These are phyloP conservation scores for Coemansia sp. DNA, from an alignment of 192 early-diverging fungal genomes.

Conservation along the genomic window DNA sequence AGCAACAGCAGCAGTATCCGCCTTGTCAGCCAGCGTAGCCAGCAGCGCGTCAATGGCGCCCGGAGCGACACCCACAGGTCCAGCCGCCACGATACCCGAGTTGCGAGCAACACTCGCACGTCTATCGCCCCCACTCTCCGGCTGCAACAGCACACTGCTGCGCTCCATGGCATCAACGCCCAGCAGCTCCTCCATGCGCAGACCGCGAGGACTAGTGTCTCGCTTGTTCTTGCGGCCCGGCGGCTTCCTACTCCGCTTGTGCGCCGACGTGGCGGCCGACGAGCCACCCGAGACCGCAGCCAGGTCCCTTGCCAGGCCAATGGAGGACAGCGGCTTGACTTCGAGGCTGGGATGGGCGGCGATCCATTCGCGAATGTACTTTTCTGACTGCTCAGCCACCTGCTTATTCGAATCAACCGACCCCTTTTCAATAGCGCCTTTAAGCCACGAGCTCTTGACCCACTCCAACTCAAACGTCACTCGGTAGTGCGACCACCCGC, in stretches of 20 bases:
- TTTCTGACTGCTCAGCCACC: slow-evolving; percentile 42
- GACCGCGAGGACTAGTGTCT: slow-evolving; percentile 35
- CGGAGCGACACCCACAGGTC: not conserved
- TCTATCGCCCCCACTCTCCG: not conserved
- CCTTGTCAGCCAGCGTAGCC: not conserved
- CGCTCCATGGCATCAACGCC: slow-evolving; percentile 5
- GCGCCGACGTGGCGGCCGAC: not conserved
- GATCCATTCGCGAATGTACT: slow-evolving; percentile 49
- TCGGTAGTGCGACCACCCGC: slow-evolving; percentile 45
- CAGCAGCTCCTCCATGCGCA: slow-evolving; percentile 52
- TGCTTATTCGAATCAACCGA: slow-evolving; percentile 53
- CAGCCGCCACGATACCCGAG: not conserved
- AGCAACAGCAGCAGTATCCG: not conserved
- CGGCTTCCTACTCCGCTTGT: slow-evolving; percentile 13
- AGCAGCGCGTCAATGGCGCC: not conserved
- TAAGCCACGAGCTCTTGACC: slow-evolving; percentile 55
- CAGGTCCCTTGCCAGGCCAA: not conserved
- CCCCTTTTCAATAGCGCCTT: slow-evolving; percentile 51
- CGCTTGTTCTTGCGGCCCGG: slow-evolving; percentile 11
- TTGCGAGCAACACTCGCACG: not conserved
- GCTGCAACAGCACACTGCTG: not conserved
- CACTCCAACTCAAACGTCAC: slow-evolving; percentile 56
- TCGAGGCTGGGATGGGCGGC: slow-evolving; percentile 37
- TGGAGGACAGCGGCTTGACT: slow-evolving; percentile 24
- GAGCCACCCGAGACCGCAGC: not conserved